Conservation (phyloP, 164 flowering plant genomes). For the Stephania cephalantha region DNA sequence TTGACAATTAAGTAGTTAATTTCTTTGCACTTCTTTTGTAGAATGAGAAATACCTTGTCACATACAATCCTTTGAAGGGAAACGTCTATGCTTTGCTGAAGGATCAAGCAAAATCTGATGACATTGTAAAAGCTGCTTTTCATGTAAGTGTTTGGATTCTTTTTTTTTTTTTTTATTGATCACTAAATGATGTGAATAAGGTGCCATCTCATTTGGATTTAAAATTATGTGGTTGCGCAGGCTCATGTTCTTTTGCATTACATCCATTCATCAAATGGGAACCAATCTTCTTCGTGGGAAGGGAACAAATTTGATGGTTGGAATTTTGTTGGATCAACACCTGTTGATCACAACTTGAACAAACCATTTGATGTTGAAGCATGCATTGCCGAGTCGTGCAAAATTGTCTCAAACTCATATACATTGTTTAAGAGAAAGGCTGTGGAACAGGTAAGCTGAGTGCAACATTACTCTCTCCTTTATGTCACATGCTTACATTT, state of each 20-base stretch:
- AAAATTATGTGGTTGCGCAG: slow-evolving; percentile 32
- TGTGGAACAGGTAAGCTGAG: slow-evolving; percentile 62
- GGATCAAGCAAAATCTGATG: slow-evolving; percentile 91
- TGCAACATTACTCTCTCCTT: slow-evolving; percentile 1
- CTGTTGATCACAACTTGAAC: slow-evolving; percentile 14
- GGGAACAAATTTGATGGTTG: slow-evolving; percentile 21
- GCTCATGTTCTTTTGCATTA: slow-evolving; percentile 85
- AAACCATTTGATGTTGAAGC: slow-evolving; percentile 41
- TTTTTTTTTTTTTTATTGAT: slow-evolving; percentile 7
- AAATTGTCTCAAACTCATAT: slow-evolving; percentile 67
- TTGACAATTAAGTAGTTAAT: background rate
- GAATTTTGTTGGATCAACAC: slow-evolving; percentile 9
- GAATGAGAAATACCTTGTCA: slow-evolving; percentile 79
- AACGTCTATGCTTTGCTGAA: slow-evolving; percentile 89
- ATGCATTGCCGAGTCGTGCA: slow-evolving; percentile 73
- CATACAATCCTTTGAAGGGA: slow-evolving; percentile 79
- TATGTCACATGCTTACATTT: background rate
- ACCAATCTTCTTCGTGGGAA: slow-evolving; percentile 18
- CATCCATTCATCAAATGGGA: slow-evolving; percentile 43
- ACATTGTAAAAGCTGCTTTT: slow-evolving; percentile 93
- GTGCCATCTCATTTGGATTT: background rate
- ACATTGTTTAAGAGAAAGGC: slow-evolving; percentile 73
- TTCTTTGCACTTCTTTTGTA: slow-evolving; percentile 27
- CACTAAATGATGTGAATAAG: background rate
- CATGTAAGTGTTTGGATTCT: slow-evolving; percentile 51